Base-by-base conservation (phyloP, 108 stramenopile species). In the Ochromonas danica region DNA sequence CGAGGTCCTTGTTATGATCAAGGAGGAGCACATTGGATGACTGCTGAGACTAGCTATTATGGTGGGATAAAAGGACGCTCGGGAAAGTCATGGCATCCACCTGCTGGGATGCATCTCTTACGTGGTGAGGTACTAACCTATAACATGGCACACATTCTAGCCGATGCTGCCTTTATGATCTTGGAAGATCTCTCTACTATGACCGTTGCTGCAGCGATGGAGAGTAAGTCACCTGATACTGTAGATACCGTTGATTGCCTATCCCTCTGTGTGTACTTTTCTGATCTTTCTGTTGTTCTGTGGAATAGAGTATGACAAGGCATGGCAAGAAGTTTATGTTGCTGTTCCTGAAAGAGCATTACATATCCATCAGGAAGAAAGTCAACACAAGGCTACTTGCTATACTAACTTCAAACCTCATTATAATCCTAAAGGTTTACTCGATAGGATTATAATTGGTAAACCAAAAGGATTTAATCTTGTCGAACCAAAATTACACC, bases 21-120 rank as follows among this genome's bases (percentile, higher is more conserved):
- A 35, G 63, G 63, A 14, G 63, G 63, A 35, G 14, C 63, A 25
- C 63, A 67, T 67, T 67, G 63, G 63, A 67, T 67, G 63, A 33
- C 31, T 6, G 10, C 3, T 14, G 63, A 67, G 25, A 36, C 63
- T 6, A 10, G 14, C 31, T 67, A 33, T 22, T 67, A 67, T 67
- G 63, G 45, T 51, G 22, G 22, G 45, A 22, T 14, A 6, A 22
- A 51, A n/a, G n/a, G n/a, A n/a, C n/a, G n/a, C 25, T 10, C 10
- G 6, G 63, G 63, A 10, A 67, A 67, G 31, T 3, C 6, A 28
- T 67, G 63, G 63, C 63, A 67, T 67, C 63, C 63, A 6, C 27
- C 63, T 36, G 31, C 63, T 6, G 63, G 63, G 10, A 67, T 67
- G 63, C 63, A 67, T 67, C 6, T 67, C 14, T 14, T 67, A 10